phyloP scores from a whole-genome alignment of 2,329 filamentous ascomycete species.

The Dactylella cylindrospora region DNA sequence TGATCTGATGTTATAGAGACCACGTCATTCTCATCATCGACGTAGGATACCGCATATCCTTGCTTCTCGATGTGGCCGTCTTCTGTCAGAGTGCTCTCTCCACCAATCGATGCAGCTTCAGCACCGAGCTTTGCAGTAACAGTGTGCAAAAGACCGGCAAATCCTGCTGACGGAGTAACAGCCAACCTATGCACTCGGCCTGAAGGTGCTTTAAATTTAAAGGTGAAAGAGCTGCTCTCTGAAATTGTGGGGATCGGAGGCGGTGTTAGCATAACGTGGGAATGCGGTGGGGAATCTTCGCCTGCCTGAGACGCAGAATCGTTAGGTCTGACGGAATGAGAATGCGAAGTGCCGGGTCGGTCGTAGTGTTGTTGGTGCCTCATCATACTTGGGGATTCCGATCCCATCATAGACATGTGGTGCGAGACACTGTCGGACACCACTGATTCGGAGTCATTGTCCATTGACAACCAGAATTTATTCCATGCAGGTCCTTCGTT shows the following conservation, averaged over 20 bases:
- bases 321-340: slow-evolving; percentile 82
- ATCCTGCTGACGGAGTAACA: slow-evolving; percentile 75
- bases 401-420: slow-evolving; percentile 50
- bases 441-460: slow-evolving; percentile 93
- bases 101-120: slow-evolving; percentile 82
- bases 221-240: slow-evolving; percentile 81
- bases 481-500: slow-evolving; percentile 97
- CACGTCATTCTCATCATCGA: slow-evolving; percentile 95
- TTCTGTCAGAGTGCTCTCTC: slow-evolving; percentile 68
- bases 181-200: slow-evolving; percentile 92
- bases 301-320: slow-evolving; percentile 95
- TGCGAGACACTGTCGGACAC: slow-evolving; percentile 74
- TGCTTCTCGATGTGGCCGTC: slow-evolving; percentile 73
- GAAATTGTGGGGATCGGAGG: slow-evolving; percentile 55
- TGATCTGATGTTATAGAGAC: slow-evolving; percentile 96
- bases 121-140: slow-evolving; percentile 81
- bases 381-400: slow-evolving; percentile 36
- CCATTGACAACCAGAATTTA: slow-evolving; percentile 97
- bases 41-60: slow-evolving; percentile 90
- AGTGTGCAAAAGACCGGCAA: slow-evolving; percentile 73
- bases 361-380: slow-evolving; percentile 22
- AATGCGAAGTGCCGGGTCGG: slow-evolving; percentile 50
- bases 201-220: slow-evolving; percentile 98
- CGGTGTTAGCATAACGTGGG: slow-evolving; percentile 56
- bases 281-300: slow-evolving; percentile 68